Evolutionary conservation across 768 basidiomycete genomes (phyloP), one percentile per base, ranked within the genome.

Genomic region (Rhodotorula paludigena): DNA sequence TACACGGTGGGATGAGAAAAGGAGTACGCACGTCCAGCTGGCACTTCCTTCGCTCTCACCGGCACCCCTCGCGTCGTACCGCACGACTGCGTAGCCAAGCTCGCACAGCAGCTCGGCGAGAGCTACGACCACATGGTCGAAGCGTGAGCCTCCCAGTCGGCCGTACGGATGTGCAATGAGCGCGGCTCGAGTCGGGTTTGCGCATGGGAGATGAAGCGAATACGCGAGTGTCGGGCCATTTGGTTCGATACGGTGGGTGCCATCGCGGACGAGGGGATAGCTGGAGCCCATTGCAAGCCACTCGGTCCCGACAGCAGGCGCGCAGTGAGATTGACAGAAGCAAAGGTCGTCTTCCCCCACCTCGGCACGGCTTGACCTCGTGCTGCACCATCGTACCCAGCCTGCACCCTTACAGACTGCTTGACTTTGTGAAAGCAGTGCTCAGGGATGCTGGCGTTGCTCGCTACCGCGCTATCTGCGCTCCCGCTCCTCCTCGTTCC

Each of bases 401-500:
- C 18, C 20, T 23, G 32, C 8, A 5, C 45, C 28, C n/a, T n/a
- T n/a, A n/a, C n/a, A n/a, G 33, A 3, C 12, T 41, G 7, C 30
- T 35, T 33, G 33, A 8, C 42, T 10, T 25, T n/a, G n/a, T n/a
- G n/a, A n/a, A n/a, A n/a, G n/a, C n/a, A n/a, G n/a, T n/a, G n/a
- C n/a, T n/a, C n/a, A n/a, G 9, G 16, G 3, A n/a, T 28, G 8
- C 25, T 42, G n/a, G 44, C 35, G 4, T 25, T 35, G 4, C 5
- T 38, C 35, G 57, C 25, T 25, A 32, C 45, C 2, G 57, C 57
- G 11, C 42, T 33, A 23, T 28, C 57, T 23, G 41, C 33, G 0
- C 64, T 59, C 10, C 44, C 28, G n/a, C 35, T 79, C 8, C 62
- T 79, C 41, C n/a, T n/a, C n/a, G n/a, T n/a, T n/a, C n/a, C n/a